Percentiles rank a stretch among this genome's conserved stretches.
Evolutionary conservation across 2,329 filamentous ascomycete genomes (phyloP).

Genomic region (Colletotrichum sp.): DNA sequence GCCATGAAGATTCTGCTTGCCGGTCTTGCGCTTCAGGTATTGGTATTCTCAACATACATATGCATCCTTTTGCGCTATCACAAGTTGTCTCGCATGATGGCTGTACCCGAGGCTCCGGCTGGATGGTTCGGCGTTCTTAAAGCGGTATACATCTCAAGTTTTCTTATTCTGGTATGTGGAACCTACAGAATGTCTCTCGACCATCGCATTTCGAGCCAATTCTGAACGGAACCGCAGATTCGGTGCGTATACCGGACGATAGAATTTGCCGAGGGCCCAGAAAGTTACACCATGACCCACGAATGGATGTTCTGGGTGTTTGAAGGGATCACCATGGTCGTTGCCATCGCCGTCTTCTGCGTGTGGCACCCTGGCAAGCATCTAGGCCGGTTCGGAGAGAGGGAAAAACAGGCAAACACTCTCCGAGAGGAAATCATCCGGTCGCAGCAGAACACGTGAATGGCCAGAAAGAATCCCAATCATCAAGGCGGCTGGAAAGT

Average conservation of each 20-base stretch:
- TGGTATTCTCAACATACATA: conserved; percentile 45
- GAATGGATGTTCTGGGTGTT: conserved; percentile 61
- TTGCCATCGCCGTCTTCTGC: conserved; percentile 53
- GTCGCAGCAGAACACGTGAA: background rate
- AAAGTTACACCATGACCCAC: conserved; percentile 53
- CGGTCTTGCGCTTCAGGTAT: conserved; percentile 45
- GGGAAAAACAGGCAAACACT: background rate
- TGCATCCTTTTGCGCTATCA: conserved; percentile 44
- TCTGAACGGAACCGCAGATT: conserved; percentile 31
- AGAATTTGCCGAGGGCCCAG: conserved; percentile 57
- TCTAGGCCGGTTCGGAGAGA: conserved; percentile 28
- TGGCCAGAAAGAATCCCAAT: background rate
- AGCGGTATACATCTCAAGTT: conserved; percentile 49
- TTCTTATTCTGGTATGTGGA: conserved; percentile 47
- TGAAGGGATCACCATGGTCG: conserved; percentile 52
- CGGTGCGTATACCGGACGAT: conserved; percentile 59
- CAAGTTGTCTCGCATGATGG: conserved; percentile 27
- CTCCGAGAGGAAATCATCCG: background rate
- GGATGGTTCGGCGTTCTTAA: conserved; percentile 43
- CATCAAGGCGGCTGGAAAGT: background rate
- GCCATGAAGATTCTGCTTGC: conserved; percentile 47
- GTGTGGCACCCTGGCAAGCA: conserved; percentile 52
- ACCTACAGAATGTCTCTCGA: background rate
- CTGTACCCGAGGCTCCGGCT: conserved; percentile 29
- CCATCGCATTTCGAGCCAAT: background rate